These are phyloP conservation scores for Phytophthora pisi DNA, from an alignment of 352 stramenopile species.

Conservation along the genomic window DNA sequence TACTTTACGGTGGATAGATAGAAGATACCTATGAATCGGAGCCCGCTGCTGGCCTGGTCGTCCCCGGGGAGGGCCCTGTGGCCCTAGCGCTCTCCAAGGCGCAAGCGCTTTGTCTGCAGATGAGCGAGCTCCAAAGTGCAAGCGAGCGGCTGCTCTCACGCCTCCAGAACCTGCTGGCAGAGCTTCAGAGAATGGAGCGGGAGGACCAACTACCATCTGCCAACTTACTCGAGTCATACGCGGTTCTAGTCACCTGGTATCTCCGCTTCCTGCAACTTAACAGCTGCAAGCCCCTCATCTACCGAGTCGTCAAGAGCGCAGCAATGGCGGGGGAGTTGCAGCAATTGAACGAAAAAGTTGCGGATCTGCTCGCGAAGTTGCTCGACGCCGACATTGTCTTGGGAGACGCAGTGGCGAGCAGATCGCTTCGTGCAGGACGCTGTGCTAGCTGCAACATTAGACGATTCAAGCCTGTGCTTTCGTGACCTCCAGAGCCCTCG, in stretches of 20 bases:
- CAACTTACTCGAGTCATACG: neutral
- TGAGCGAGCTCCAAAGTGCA: neutral
- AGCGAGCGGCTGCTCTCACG: neutral
- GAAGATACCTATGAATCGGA: neutral
- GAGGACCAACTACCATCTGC: neutral
- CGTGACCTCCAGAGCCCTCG: neutral
- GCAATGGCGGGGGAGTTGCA: neutral
- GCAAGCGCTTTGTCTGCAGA: neutral
- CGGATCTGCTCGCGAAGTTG: neutral
- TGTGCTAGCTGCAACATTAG: neutral
- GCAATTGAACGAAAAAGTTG: neutral
- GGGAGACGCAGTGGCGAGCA: neutral
- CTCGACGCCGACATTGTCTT: neutral
- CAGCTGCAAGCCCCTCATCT: neutral
- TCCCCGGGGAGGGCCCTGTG: neutral
- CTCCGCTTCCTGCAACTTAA: constrained; percentile 1
- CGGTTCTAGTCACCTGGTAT: neutral
- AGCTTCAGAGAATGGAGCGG: neutral
- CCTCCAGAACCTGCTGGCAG: neutral
- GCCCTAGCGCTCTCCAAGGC: neutral
- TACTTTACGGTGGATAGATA: neutral
- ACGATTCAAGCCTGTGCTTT: neutral
- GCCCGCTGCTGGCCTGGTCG: neutral
- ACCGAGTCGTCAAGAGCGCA: neutral
- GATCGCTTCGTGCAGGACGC: neutral